A percentile compares a stretch with the other conserved stretches of the same genome.
phyloP scores from a whole-genome alignment of 1,139 yeast species.

The Pichia sp. region DNA sequence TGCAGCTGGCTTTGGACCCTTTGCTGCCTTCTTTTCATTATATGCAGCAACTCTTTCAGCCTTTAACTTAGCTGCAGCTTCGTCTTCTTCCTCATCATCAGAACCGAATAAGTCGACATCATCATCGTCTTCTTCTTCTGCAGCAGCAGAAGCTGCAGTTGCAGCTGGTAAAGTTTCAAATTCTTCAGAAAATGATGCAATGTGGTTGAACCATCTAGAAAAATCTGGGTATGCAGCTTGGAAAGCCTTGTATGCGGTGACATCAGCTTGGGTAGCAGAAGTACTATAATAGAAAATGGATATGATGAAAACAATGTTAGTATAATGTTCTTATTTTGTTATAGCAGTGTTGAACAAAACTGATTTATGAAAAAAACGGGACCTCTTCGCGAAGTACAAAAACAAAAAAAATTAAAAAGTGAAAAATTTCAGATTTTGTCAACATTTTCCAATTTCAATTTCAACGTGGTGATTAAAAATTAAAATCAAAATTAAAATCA shows the following conservation, averaged over 20 bases:
- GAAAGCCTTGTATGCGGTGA: conserved; percentile 89
- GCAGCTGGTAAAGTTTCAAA: conserved; percentile 82
- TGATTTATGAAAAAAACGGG: background rate
- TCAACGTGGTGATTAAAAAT: too few relatives aligned
- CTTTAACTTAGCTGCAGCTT: conserved; percentile 93
- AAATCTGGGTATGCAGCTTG: conserved; percentile 89
- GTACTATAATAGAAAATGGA: conserved; percentile 40
- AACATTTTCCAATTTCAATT: too few relatives aligned
- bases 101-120: conserved; percentile 96
- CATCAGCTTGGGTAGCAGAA: conserved; percentile 93
- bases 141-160: conserved; percentile 41
- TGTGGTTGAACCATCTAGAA: conserved; percentile 98
- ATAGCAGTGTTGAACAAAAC: background rate
- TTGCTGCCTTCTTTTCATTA: conserved; percentile 95
- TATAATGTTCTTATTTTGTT: background rate
- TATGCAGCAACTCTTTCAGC: conserved; percentile 96
- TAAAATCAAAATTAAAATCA: too few relatives aligned
- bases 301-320: background rate
- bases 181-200: conserved; percentile 85
- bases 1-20: conserved; percentile 98
- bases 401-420: background rate
- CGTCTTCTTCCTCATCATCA: conserved; percentile 89
- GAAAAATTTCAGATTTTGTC: too few relatives aligned
- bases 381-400: background rate
- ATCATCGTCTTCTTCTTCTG: conserved; percentile 71